phyloP scores from a whole-genome alignment of 345 rosid genomes.

The Capsella bursapastoris region DNA sequence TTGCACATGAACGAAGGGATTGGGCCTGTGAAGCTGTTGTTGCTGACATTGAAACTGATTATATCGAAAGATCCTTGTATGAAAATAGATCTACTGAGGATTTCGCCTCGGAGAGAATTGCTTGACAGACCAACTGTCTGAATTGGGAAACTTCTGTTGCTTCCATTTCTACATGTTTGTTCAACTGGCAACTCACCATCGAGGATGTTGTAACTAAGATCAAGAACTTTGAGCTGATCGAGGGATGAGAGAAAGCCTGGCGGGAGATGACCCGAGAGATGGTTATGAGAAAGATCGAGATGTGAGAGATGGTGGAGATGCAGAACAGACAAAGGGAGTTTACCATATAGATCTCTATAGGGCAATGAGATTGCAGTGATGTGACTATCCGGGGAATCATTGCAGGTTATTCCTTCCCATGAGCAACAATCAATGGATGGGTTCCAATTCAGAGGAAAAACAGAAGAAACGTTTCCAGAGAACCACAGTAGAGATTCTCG shows the following conservation, averaged over 20 bases:
- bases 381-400: constrained; percentile 36
- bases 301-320: constrained; percentile 51
- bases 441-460: constrained; percentile 52
- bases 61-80: constrained; percentile 52
- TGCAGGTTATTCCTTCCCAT: constrained; percentile 76
- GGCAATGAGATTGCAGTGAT: constrained; percentile 57
- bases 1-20: constrained; percentile 67
- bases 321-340: constrained; percentile 45
- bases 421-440: constrained; percentile 55
- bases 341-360: constrained; percentile 52
- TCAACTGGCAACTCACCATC: constrained; percentile 61
- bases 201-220: constrained; percentile 70
- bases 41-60: constrained; percentile 66
- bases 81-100: constrained; percentile 42
- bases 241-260: constrained; percentile 49
- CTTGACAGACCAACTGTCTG: constrained; percentile 63
- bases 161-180: constrained; percentile 15
- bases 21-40: constrained; percentile 64
- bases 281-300: constrained; percentile 71
- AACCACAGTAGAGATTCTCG: constrained; percentile 54
- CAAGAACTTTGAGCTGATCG: constrained; percentile 54
- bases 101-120: constrained; percentile 59
- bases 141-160: constrained; percentile 30
- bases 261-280: constrained; percentile 58
- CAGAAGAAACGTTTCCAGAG: constrained; percentile 39